Base-by-base conservation (phyloP, 306 rosid genomes). In the Corylus americana region DNA sequence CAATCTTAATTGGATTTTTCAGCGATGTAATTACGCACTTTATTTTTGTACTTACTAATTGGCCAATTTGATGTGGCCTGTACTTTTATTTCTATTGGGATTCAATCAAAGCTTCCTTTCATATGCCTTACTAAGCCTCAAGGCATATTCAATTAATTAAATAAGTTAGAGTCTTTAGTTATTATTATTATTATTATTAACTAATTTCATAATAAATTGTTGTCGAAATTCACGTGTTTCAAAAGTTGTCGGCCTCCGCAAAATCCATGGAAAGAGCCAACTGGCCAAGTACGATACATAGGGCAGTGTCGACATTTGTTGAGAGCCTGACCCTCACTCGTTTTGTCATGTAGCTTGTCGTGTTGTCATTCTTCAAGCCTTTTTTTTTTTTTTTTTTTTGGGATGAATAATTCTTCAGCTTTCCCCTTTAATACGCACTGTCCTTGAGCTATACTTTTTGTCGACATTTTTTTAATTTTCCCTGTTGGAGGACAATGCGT, bases 391-490 rank as follows among this genome's bases (percentile, higher is more conserved):
- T 29, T 29, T 1, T 1, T 31, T 31, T 31, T 1, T 31, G 35
- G 35, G 35, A 31, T 31, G 35, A 31, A 31, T 31, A 31, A 31
- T 31, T 31, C 35, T 1, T 31, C 35, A 31, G 35, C 69, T 78
- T 17, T 68, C 14, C 67, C 59, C 68, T 48, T 22, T 25, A 4
- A 50, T 20, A 71, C 64, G 82, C 35, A 25, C 16, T 58, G 68
- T 71, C 54, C 53, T 64, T 8, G 49, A 54, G 18, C 64, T 68
- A 22, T 20, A 49, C 77, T 45, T 82, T 49, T 25, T 47, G 50
- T 47, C 10, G 50, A 47, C 50, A 47, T 10, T 10, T 47, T 47
- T 47, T 8, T 0, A 4, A 6, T 48, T 9, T 9, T 1, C 51
- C 44, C 45, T 6, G 8, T 49, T 49, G 53, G 11, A 49, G 13